Evolutionary conservation across 176 grass and related monocot species (phyloP).

Genomic region (Panicum miliaceum): DNA sequence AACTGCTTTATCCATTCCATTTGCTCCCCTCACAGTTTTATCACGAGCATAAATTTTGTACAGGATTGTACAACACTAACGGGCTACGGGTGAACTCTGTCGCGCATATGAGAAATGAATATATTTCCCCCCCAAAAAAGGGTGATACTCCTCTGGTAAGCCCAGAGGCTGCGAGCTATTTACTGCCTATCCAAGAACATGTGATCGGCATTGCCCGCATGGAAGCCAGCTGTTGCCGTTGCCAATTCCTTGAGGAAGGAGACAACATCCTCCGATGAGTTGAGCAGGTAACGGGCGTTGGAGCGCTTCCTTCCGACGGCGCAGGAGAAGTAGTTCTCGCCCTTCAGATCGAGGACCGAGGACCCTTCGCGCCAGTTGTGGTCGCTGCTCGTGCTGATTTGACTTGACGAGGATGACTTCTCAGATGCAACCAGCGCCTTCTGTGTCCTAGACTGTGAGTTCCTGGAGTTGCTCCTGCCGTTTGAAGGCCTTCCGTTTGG

Average conservation of each 20-base stretch:
- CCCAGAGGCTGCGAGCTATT: conserved; percentile 1
- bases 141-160: conserved; percentile 16
- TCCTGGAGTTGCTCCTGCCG: conserved; percentile 64
- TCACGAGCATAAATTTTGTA: conserved; percentile 49
- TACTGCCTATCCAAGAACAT: conserved; percentile 63
- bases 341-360: conserved; percentile 92
- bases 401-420: conserved; percentile 51
- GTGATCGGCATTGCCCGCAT: conserved; percentile 38
- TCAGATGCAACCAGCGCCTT: conserved; percentile 58
- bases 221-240: conserved; percentile 37
- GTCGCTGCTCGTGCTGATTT: conserved; percentile 45
- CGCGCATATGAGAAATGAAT: conserved; percentile 44
- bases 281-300: conserved; percentile 82
- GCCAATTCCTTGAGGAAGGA: conserved; percentile 83
- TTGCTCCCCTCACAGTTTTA: conserved; percentile 42
- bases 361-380: conserved; percentile 92
- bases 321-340: conserved; percentile 98
- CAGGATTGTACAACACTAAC: conserved; percentile 40
- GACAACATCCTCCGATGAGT: conserved; percentile 86
- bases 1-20: conserved; percentile 32
- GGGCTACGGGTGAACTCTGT: conserved; percentile 36
- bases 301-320: conserved; percentile 90
- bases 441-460: conserved; percentile 53
- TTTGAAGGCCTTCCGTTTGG: conserved; percentile 61
- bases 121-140: background rate